These are phyloP conservation scores for Trebouxia gelatinosa DNA, from an alignment of 163 green algal genomes.

Conservation along the genomic window DNA sequence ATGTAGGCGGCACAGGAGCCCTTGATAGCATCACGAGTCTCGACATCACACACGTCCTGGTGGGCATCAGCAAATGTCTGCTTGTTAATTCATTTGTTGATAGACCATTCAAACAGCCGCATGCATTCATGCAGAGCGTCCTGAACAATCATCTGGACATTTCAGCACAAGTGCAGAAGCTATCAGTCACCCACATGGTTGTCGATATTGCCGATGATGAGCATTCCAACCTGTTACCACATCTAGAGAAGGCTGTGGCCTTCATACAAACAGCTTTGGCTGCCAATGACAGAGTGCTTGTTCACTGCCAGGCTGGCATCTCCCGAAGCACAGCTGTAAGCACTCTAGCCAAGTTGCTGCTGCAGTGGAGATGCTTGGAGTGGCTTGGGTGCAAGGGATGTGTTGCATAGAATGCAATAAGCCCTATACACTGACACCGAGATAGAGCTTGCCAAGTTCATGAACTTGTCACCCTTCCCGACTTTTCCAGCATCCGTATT, in stretches of 20 bases:
- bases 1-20: no score
- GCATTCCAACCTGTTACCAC: conserved; percentile 13
- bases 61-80: no score
- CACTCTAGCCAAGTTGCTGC: not conserved
- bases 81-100: no score
- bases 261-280: conserved; percentile 33
- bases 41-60: no score
- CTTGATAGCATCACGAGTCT: no score
- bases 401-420: not conserved
- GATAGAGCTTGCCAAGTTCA: not conserved
- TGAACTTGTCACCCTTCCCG: not conserved
- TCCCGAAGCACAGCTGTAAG: conserved; percentile 72
- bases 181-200: not conserved
- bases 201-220: conserved; percentile 5
- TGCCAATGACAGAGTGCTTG: conserved; percentile 72
- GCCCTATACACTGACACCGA: not conserved
- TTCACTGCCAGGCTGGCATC: conserved; percentile 97
- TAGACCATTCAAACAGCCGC: no score
- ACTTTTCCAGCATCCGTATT: not conserved
- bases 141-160: conserved; percentile 1
- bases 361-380: not conserved
- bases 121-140: conserved; percentile 32
- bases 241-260: not conserved
- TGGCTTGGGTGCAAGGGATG: not conserved
- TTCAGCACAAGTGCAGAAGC: not conserved